These are phyloP conservation scores for Plantago elongata DNA, from an alignment of 257 asterid species.

Conservation along the genomic window DNA sequence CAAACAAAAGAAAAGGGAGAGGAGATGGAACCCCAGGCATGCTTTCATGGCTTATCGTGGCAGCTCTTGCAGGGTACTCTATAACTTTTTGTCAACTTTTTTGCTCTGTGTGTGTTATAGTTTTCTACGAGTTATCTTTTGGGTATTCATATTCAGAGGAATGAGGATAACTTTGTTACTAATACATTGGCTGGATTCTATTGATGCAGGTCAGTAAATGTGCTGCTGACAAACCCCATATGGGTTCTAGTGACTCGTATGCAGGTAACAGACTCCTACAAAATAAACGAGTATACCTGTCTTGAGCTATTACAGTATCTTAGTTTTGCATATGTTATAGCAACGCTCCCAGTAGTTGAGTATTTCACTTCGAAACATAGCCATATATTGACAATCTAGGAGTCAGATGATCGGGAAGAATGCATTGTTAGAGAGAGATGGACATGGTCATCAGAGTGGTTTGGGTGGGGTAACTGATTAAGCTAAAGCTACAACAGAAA, in stretches of 20 bases:
- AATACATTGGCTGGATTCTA: not conserved
- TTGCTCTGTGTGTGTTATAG: not conserved
- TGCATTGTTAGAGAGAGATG: no score
- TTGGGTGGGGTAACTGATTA: no score
- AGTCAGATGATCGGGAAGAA: no score
- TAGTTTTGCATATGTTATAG: no score
- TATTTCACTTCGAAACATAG: no score
- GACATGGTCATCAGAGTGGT: no score
- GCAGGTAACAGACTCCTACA: slow-evolving; percentile 50
- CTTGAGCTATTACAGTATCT: no score
- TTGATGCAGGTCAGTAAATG: slow-evolving; percentile 62
- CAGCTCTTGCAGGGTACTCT: slow-evolving; percentile 85
- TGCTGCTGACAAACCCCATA: slow-evolving; percentile 77
- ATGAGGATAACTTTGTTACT: not conserved
- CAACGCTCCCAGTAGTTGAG: no score
- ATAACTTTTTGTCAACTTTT: slow-evolving; percentile 7
- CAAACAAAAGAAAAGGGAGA: slow-evolving; percentile 46
- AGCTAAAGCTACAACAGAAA: no score
- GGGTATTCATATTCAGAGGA: not conserved
- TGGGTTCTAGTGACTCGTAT: slow-evolving; percentile 96
- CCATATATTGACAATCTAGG: no score
- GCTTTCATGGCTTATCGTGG: slow-evolving; percentile 88
- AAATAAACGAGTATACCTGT: no score
- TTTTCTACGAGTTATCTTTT: not conserved
- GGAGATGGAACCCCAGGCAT: slow-evolving; percentile 94